Evolutionary conservation across 345 rosid species (phyloP).

Genomic region (Conringia planisiliqua): DNA sequence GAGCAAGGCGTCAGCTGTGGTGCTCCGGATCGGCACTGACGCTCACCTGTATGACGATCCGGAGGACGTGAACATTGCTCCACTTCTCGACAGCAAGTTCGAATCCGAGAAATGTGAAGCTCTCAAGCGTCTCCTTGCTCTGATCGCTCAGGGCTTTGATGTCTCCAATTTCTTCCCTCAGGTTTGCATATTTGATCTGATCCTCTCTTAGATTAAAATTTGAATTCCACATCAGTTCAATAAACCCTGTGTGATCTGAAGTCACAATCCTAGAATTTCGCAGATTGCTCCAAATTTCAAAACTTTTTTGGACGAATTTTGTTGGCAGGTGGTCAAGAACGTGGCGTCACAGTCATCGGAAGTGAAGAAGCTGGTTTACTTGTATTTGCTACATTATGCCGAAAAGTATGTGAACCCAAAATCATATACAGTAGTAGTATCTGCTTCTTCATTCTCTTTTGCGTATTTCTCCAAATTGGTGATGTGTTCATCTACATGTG

Average conservation of each 20-base stretch:
- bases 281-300: neutral
- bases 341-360: slow-evolving; percentile 92
- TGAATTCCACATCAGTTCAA: neutral
- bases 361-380: slow-evolving; percentile 95
- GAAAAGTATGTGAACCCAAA: slow-evolving; percentile 55
- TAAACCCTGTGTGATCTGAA: neutral
- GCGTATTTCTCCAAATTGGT: neutral
- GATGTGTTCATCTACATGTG: neutral
- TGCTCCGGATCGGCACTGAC: slow-evolving; percentile 87
- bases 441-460: neutral
- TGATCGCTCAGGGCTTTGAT: slow-evolving; percentile 89
- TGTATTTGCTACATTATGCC: slow-evolving; percentile 92
- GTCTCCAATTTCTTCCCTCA: slow-evolving; percentile 98
- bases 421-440: neutral
- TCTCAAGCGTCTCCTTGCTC: slow-evolving; percentile 91
- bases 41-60: slow-evolving; percentile 99
- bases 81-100: slow-evolving; percentile 86
- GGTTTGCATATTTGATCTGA: slow-evolving; percentile 35
- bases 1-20: slow-evolving; percentile 86
- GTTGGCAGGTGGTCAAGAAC: slow-evolving; percentile 81
- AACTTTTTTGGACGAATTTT: neutral
- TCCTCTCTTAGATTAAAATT: neutral
- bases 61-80: slow-evolving; percentile 79
- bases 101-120: slow-evolving; percentile 97
- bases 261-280: neutral